phyloP scores from a whole-genome alignment of 192 early-diverging fungal genomes.

The Haplosporangium gracile region DNA sequence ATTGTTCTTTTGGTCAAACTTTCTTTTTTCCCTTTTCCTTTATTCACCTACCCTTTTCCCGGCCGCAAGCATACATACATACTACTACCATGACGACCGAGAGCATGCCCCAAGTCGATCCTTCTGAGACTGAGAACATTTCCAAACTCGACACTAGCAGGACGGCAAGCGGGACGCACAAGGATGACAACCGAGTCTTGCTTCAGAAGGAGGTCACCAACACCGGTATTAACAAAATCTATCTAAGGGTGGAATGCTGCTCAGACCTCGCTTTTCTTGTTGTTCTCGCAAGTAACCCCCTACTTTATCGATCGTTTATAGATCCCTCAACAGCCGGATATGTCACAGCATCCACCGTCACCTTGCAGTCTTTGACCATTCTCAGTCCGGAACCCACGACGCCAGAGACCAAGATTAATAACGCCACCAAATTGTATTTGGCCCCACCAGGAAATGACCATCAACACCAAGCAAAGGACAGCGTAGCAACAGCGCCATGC shows the following conservation, averaged over 20 bases:
- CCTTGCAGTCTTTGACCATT: neutral
- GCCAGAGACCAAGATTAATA: neutral
- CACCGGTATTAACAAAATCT: neutral
- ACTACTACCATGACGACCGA: neutral
- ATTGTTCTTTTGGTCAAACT: conserved; percentile 2
- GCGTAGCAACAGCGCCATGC: neutral
- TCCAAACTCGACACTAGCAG: neutral
- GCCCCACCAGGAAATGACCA: neutral
- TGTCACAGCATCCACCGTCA: neutral
- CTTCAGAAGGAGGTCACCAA: neutral
- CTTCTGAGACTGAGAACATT: neutral
- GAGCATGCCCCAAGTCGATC: neutral
- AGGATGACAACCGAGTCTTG: neutral
- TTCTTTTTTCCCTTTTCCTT: neutral
- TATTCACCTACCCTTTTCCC: neutral
- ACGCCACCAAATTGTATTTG: neutral
- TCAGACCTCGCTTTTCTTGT: neutral
- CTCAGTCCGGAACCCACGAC: neutral
- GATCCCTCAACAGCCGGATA: neutral
- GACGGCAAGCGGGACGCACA: neutral
- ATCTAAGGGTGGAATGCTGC: neutral
- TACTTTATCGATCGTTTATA: neutral
- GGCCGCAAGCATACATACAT: neutral
- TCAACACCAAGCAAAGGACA: neutral
- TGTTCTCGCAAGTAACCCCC: neutral